phyloP scores from a whole-genome alignment of 805 yeast genomes.

The Myxozyma lipomycoides region DNA sequence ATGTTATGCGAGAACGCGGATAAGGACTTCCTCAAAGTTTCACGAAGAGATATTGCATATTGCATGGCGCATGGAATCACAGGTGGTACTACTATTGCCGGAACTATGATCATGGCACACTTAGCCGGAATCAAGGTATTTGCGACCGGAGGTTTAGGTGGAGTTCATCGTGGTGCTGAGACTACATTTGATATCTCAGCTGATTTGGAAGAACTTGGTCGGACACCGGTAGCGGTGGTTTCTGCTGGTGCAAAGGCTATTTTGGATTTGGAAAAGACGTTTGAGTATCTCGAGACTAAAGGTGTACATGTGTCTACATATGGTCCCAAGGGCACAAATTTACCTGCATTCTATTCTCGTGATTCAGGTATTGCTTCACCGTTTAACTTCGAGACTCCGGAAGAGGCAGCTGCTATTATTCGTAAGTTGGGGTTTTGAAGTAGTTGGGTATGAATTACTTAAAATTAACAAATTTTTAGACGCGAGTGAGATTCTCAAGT shows the following conservation, averaged over 20 bases:
- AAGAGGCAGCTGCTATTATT: constrained; percentile 61
- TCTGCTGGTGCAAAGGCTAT: constrained; percentile 91
- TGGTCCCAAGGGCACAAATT: constrained; percentile 48
- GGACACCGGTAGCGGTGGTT: constrained; percentile 83
- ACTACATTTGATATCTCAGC: constrained; percentile 77
- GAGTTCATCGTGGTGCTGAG: constrained; percentile 79
- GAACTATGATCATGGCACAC: constrained; percentile 77
- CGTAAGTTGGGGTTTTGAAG: constrained; percentile 35
- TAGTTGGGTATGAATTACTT: too few relatives aligned
- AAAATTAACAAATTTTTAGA: constrained; percentile 22
- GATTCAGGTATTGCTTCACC: constrained; percentile 75
- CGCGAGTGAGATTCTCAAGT: constrained; percentile 45
- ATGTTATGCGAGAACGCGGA: constrained; percentile 15
- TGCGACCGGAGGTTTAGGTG: constrained; percentile 93
- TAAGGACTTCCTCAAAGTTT: constrained; percentile 49
- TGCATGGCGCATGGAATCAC: constrained; percentile 42
- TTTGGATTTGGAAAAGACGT: constrained; percentile 70
- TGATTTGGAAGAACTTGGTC: constrained; percentile 77
- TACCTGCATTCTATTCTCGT: constrained; percentile 80
- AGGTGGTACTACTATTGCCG: constrained; percentile 90
- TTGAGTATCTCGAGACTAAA: constrained; percentile 85
- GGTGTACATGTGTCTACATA: constrained; percentile 80
- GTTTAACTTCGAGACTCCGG: constrained; percentile 50
- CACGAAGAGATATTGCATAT: constrained; percentile 71
- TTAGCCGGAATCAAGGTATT: constrained; percentile 75